phyloP scores from a whole-genome alignment of 75 land plant genomes.

The Picea sitchensis region DNA sequence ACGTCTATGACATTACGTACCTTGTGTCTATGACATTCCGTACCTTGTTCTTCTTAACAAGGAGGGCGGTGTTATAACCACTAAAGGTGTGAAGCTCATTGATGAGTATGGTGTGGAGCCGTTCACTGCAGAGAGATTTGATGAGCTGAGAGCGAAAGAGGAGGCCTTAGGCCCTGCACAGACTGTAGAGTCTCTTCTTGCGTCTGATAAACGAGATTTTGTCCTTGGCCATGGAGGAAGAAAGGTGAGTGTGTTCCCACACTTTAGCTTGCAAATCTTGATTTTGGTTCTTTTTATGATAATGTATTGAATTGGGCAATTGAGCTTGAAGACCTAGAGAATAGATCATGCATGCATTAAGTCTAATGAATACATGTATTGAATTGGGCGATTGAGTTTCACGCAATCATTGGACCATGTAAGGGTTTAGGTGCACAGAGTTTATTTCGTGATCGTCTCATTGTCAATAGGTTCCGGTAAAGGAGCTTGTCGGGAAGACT shows the following conservation, averaged over 20 bases:
- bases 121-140: slow-evolving; percentile 44
- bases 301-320: too few species aligned
- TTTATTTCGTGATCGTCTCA: too few species aligned
- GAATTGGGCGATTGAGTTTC: too few species aligned
- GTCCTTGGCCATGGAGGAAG: slow-evolving; percentile 32
- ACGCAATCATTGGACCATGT: too few species aligned
- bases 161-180: slow-evolving; percentile 39
- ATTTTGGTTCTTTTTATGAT: too few species aligned
- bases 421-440: too few species aligned
- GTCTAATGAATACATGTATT: too few species aligned
- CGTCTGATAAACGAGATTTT: slow-evolving; percentile 32
- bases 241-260: slow-evolving; percentile 20
- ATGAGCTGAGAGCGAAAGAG: slow-evolving; percentile 21
- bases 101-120: slow-evolving; percentile 47
- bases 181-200: slow-evolving; percentile 42
- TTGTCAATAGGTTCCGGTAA: slow-evolving; percentile 19
- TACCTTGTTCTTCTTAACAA: slow-evolving; percentile 43
- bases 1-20: slow-evolving; percentile 45
- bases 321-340: too few species aligned
- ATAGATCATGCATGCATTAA: too few species aligned
- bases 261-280: neutral
- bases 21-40: slow-evolving; percentile 68
- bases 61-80: slow-evolving; percentile 30
- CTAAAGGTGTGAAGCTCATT: slow-evolving; percentile 30
- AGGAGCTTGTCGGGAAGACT: slow-evolving; percentile 41